phyloP scores from a whole-genome alignment of 768 basidiomycete genomes.

The Lenzites betulinus region DNA sequence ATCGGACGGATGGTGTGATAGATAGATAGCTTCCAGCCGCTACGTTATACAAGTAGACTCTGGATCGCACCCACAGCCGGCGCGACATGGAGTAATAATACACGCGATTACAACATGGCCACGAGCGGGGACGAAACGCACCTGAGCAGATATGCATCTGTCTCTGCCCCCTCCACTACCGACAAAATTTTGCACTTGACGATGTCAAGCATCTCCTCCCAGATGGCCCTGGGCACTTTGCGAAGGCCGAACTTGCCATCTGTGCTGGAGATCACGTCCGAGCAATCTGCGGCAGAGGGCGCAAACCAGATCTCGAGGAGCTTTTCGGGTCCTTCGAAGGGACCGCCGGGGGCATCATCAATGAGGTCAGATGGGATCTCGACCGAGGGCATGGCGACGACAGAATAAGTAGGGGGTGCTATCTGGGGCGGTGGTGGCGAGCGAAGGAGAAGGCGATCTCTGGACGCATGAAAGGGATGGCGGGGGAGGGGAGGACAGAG shows the following conservation, averaged over 20 bases:
- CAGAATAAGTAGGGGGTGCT: slow-evolving; percentile 19
- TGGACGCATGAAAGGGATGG: slow-evolving; percentile 31
- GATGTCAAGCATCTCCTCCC: slow-evolving; percentile 97
- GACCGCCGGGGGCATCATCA: slow-evolving; percentile 19
- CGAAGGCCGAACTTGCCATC: slow-evolving; percentile 71
- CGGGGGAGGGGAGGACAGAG: slow-evolving; percentile 2
- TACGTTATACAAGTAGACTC: neutral
- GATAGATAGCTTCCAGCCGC: neutral
- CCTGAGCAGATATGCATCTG: slow-evolving; percentile 97
- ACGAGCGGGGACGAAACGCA: slow-evolving; percentile 30
- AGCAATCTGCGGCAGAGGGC: slow-evolving; percentile 65
- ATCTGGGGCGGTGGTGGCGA: slow-evolving; percentile 29
- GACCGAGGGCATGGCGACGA: slow-evolving; percentile 9
- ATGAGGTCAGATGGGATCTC: neutral
- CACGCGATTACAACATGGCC: neutral
- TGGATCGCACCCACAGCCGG: neutral
- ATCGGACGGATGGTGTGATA: neutral
- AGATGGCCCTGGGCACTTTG: slow-evolving; percentile 68
- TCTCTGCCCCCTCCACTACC: slow-evolving; percentile 83
- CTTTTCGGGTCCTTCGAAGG: slow-evolving; percentile 92
- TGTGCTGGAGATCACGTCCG: slow-evolving; percentile 40
- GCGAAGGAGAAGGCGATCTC: slow-evolving; percentile 15
- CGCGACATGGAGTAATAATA: too few relatives aligned
- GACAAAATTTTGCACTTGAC: slow-evolving; percentile 97
- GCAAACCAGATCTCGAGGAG: slow-evolving; percentile 98